Conservation (phyloP, 2,329 filamentous ascomycete species). For the Talaromyces sp. region DNA sequence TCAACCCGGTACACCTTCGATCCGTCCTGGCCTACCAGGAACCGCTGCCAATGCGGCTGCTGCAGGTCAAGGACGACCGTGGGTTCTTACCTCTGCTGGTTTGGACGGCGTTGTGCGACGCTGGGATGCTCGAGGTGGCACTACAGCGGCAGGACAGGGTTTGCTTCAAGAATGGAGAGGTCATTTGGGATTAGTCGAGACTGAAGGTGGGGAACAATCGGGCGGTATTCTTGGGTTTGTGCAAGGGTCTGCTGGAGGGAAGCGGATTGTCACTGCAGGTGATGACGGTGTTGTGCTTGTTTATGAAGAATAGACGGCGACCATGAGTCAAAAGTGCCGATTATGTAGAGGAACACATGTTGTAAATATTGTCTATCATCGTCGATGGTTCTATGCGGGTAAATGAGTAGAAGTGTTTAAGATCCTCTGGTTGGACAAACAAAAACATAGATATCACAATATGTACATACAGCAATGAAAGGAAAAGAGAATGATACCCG, state of each 20-base stretch:
- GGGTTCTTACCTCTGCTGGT: constrained; percentile 78
- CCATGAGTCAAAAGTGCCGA: background rate
- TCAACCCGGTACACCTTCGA: constrained; percentile 23
- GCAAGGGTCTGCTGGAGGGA: constrained; percentile 65
- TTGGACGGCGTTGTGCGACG: constrained; percentile 87
- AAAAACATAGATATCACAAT: constrained; percentile 16
- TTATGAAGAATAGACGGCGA: constrained; percentile 40
- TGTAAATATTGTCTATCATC: background rate
- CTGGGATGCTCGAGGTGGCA: constrained; percentile 77
- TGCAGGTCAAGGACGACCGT: constrained; percentile 50
- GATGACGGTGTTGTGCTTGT: constrained; percentile 64
- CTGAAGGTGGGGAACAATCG: constrained; percentile 66
- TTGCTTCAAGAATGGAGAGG: constrained; percentile 86
- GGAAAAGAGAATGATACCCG: constrained; percentile 18
- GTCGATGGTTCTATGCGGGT: background rate
- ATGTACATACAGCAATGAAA: constrained; percentile 20
- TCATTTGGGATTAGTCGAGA: constrained; percentile 52
- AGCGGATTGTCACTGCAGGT: constrained; percentile 79
- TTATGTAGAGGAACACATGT: background rate
- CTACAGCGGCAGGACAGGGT: constrained; percentile 63
- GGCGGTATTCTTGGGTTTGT: constrained; percentile 90
- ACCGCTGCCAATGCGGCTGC: constrained; percentile 25
- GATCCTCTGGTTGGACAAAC: background rate
- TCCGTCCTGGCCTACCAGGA: constrained; percentile 25
- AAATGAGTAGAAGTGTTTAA: background rate